phyloP scores from a whole-genome alignment of 768 basidiomycete genomes.

The Naganishia randhawae region DNA sequence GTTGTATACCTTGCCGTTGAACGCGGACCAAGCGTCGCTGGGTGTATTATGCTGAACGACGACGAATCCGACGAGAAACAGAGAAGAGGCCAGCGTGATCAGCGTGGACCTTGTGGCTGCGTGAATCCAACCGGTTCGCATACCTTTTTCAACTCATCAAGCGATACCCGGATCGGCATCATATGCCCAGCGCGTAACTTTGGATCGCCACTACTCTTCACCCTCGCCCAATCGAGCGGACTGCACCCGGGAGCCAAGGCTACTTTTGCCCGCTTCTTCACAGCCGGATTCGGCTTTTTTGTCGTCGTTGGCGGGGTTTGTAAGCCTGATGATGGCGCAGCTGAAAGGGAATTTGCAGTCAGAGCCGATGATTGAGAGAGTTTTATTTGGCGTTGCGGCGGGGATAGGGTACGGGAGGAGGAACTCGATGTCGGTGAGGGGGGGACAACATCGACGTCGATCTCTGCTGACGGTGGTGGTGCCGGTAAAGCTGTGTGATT shows the following conservation, averaged over 20 bases:
- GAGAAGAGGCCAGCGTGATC: constrained; percentile 55
- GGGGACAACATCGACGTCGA: constrained; percentile 22
- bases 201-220: constrained; percentile 77
- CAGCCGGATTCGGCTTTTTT: constrained; percentile 52
- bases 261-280: constrained; percentile 66
- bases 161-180: constrained; percentile 31
- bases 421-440: constrained; percentile 25
- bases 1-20: constrained; percentile 93
- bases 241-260: constrained; percentile 86
- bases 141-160: constrained; percentile 35
- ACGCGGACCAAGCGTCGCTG: constrained; percentile 87
- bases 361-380: too few species aligned
- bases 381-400: not conserved
- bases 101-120: constrained; percentile 57
- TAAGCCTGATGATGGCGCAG: constrained; percentile 3
- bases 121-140: constrained; percentile 53
- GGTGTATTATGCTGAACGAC: constrained; percentile 71
- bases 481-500: not conserved
- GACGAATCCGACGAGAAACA: too few species aligned
- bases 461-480: not conserved
- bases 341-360: not conserved
- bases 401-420: constrained; percentile 25
- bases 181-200: constrained; percentile 53
- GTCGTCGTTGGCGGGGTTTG: constrained; percentile 39
- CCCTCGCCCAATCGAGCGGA: constrained; percentile 85